phyloP scores from a whole-genome alignment of 23 red algal genomes.

The Gracilaria caudata region DNA sequence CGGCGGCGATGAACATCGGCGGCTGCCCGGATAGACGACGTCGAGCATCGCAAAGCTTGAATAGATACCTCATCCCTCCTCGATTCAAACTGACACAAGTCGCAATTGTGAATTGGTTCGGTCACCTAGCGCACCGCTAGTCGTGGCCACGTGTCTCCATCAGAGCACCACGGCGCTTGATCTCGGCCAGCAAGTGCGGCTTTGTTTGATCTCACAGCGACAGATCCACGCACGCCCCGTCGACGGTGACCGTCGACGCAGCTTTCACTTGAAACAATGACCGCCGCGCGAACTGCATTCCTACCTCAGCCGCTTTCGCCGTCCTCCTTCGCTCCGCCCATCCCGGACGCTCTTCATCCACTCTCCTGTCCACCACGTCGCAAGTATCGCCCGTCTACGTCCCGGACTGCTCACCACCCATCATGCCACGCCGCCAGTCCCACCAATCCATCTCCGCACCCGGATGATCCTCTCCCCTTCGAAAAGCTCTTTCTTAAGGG shows the following conservation, averaged over 20 bases:
- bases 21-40: not conserved
- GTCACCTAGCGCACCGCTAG: not conserved
- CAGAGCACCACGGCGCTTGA: not conserved
- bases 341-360: not conserved
- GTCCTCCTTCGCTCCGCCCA: not conserved
- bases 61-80: no score
- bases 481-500: constrained; percentile 63
- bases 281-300: not conserved
- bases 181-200: not conserved
- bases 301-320: not conserved
- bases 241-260: not conserved
- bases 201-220: constrained; percentile 2
- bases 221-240: not conserved
- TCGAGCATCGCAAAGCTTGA: not conserved
- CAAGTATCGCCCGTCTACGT: not conserved
- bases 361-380: not conserved
- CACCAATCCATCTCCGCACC: not conserved
- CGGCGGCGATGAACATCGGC: not conserved
- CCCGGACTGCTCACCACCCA: not conserved
- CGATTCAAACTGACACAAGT: constrained; percentile 20
- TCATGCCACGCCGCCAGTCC: constrained; percentile 4
- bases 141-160: not conserved
- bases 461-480: constrained; percentile 49
- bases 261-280: not conserved
- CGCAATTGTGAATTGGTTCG: not conserved